Base-by-base conservation (phyloP, 805 yeast genomes). In the Peterozyma toletana region DNA sequence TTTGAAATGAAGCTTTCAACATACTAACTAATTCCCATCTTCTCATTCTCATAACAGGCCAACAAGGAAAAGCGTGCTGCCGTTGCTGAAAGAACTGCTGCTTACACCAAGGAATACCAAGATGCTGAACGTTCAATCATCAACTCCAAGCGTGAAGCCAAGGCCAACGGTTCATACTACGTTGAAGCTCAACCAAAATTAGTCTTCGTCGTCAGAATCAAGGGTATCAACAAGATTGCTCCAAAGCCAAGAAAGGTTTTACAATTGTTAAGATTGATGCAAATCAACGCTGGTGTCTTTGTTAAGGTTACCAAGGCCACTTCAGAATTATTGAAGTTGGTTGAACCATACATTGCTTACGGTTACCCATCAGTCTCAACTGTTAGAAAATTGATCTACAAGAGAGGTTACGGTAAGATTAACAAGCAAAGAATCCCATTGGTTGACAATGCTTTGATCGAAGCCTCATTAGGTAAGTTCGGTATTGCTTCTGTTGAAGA, bases 211-310 rank as follows among this genome's bases (percentile, higher is more conserved):
- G 81, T 90, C 72, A 88, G 98, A 85, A 90, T 90, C 83, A 90
- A 90, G 91, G 97, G 97, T 90, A 87, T 90, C 73, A 86, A 78
- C 90, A 90, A 89, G 85, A 88, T 90, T 63, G 86, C 96, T 67
- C 96, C 97, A 67, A 90, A 90, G 85, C 96, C 96, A 82, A 89
- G 96, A 86, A 90, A 90, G 86, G 96, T 90, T 64, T 73, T 88
- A 71, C 96, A 85, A 76, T 81, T 89, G 69, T 78, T 87, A 72
- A 84, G 96, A 80, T 82, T 88, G 73, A 78, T 82, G 68, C 95
- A 86, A 78, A 86, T 88, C 73, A 88, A 88, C 80, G 78, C 93
- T 63, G 96, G 91, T 82, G 93, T 86, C 56, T 88, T 88, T 67
- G 95, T 88, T 67, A 88, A 84, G 75, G 83, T 88, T 63, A 88